Evolutionary conservation across 345 rosid species (phyloP).

Genomic region (Cardiospermum halicacabum): DNA sequence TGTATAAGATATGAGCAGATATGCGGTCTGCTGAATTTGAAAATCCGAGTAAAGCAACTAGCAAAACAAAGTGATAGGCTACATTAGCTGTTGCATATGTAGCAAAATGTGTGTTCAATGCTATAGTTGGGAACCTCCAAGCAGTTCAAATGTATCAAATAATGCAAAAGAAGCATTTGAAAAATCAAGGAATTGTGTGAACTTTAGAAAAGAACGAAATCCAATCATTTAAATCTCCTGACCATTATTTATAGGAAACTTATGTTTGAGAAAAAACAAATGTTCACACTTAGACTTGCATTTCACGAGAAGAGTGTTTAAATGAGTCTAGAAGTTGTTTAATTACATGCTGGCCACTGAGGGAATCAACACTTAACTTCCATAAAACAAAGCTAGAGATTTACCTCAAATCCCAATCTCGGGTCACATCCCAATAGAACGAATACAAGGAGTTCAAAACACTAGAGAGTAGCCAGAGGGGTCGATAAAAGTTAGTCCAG

Average conservation of each 20-base stretch:
- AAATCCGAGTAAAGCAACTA: slow-evolving; percentile 84
- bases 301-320: not conserved
- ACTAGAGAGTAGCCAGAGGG: slow-evolving; percentile 85
- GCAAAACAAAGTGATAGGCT: slow-evolving; percentile 6
- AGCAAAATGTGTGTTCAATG: not conserved
- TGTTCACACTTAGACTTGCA: not conserved
- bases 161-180: not conserved
- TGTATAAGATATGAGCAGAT: slow-evolving; percentile 45
- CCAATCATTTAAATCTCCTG: not conserved
- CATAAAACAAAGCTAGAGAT: slow-evolving; percentile 1
- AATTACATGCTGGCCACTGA: not conserved
- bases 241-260: not conserved
- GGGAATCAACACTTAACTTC: not conserved
- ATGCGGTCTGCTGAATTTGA: slow-evolving; percentile 70
- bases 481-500: slow-evolving; percentile 80
- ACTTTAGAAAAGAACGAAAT: not conserved
- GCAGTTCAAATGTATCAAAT: not conserved
- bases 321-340: not conserved
- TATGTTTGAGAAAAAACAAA: not conserved
- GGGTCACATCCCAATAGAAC: slow-evolving; percentile 89
- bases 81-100: not conserved
- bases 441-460: slow-evolving; percentile 83
- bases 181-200: not conserved
- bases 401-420: slow-evolving; percentile 98
- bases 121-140: not conserved